phyloP scores from a whole-genome alignment of 1,284 basidiomycete genomes.

The Rhodotorula sp. region DNA sequence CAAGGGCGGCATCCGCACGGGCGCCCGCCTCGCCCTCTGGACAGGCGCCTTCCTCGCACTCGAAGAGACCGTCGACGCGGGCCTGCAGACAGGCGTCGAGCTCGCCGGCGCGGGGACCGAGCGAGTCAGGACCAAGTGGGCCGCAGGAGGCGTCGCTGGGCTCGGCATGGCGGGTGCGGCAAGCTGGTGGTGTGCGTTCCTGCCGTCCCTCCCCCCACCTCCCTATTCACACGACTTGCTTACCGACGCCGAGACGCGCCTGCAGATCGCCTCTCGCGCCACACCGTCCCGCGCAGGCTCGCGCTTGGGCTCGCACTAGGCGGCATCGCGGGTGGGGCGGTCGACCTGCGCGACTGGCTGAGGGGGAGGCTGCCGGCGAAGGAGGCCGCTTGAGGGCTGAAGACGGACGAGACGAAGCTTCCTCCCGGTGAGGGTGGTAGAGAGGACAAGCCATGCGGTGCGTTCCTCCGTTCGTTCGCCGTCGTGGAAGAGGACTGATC shows the following conservation, averaged over 20 bases:
- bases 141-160: slow-evolving; percentile 34
- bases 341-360: slow-evolving; percentile 38
- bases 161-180: slow-evolving; percentile 30
- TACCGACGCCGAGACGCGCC: too few relatives aligned
- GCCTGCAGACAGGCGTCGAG: not conserved
- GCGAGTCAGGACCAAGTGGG: slow-evolving; percentile 16
- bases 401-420: not conserved
- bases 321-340: slow-evolving; percentile 36
- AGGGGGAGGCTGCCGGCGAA: slow-evolving; percentile 6
- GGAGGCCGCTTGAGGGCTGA: not conserved
- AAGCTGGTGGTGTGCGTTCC: slow-evolving; percentile 41
- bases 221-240: not conserved
- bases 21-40: slow-evolving; percentile 58
- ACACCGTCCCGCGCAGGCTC: slow-evolving; percentile 25
- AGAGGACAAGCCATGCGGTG: not conserved
- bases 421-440: not conserved
- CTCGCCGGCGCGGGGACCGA: not conserved
- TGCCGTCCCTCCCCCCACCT: not conserved
- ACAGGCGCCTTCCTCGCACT: slow-evolving; percentile 41
- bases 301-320: slow-evolving; percentile 40
- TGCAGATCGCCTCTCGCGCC: slow-evolving; percentile 40
- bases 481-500: too few relatives aligned
- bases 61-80: slow-evolving; percentile 31
- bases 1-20: slow-evolving; percentile 65
- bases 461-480: too few relatives aligned